Conservation (phyloP, 345 rosid species). For the Eucalyptus regnans region DNA sequence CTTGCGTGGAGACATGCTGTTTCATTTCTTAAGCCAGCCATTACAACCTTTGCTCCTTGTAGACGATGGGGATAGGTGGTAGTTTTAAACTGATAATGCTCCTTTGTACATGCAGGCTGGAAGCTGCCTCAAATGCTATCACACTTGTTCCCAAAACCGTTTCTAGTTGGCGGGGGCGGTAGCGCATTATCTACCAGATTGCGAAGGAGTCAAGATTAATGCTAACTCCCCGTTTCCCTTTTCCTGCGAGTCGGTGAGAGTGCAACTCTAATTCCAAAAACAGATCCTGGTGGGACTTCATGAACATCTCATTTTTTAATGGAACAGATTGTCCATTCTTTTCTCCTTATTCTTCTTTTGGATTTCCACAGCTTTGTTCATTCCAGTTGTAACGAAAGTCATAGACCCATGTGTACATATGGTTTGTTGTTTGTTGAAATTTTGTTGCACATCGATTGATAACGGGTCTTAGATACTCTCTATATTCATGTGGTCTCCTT, state of each 20-base stretch:
- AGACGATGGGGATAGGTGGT: not conserved
- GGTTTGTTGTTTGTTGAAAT: not conserved
- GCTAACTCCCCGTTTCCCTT: not conserved
- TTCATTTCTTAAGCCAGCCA: not conserved
- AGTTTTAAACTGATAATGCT: not conserved
- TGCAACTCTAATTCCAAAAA: not conserved
- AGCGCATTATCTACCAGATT: not conserved
- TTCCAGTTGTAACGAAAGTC: not conserved
- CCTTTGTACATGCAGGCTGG: conserved; percentile 40
- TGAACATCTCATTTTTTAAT: not conserved
- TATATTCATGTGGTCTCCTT: too few relatives aligned
- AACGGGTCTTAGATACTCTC: too few relatives aligned
- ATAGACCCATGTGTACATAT: not conserved
- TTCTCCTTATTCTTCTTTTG: not conserved
- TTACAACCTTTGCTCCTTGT: not conserved
- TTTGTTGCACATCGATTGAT: too few relatives aligned
- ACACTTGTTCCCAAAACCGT: conserved; percentile 61
- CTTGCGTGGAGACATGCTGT: not conserved
- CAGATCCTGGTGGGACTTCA: not conserved
- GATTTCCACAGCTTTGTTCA: not conserved
- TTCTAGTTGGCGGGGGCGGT: conserved; percentile 66
- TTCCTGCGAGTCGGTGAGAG: not conserved
- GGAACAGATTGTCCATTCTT: not conserved
- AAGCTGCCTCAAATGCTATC: conserved; percentile 65
- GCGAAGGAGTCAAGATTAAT: not conserved